Base-by-base conservation (phyloP, 2,329 filamentous ascomycete genomes). In the Teratosphaeria destructans region DNA sequence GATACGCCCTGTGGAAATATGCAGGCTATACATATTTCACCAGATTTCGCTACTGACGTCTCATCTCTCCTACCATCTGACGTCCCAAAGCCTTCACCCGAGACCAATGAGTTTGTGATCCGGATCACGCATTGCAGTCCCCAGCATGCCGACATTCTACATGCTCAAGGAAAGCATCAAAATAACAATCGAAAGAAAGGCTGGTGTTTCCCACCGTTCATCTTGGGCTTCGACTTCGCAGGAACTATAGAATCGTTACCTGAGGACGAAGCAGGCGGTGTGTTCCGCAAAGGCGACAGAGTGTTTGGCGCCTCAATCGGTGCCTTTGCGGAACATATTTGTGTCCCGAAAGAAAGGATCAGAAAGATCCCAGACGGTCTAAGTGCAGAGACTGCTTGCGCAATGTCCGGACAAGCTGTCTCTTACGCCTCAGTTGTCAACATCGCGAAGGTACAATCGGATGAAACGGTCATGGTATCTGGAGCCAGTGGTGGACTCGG, bases 111-210 rank as follows among this genome's bases (percentile, higher is more conserved):
- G 61, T 72, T 77, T 37, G 64, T 82, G 19, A 70, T 83, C 47
- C 74, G 73, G 58, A 77, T 85, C 57, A 79, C 79, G 1, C 81
- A 82, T 60, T 79, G 79, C 58, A 81, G 81, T 3, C 74, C 84
- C 26, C 85, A 84, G 58, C 84, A 83, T 66, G 82, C 84, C 55
- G 83, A 85, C 65, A 77, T 82, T 8, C 76, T 85, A 54, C 85
- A 85, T 67, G 80, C 79, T 2, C 76, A 76, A 66, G 83, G 82
- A 7, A 77, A 79, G 63, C 83, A 85, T 65, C 82, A 85, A 65
- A 85, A 85, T 67, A 85, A 84, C 67, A 68, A 72, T 55, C 60
- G 65, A 23, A 71, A 70, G 55, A 75, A 73, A 34, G 76, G 75
- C n/a, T 77, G 82, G 58, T 77, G 82, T 43, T 74, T 73, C 35